These are phyloP conservation scores for Phanerodontia chrysosporium DNA, from an alignment of 768 basidiomycete species.

Conservation along the genomic window DNA sequence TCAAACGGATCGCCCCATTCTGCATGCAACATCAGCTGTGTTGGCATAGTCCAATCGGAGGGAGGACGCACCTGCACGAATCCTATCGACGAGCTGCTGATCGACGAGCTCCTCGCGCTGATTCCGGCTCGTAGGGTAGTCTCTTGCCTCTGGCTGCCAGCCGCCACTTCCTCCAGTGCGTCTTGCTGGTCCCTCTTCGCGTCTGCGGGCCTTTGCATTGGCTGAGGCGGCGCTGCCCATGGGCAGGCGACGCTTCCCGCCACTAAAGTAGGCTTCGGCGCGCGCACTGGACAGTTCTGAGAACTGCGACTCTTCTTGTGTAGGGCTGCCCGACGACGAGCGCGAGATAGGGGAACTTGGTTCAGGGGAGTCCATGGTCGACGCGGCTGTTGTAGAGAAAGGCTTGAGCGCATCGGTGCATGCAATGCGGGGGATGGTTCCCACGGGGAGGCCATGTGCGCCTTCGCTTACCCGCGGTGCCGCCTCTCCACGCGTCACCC, in stretches of 20 bases:
- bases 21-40: constrained; percentile 2
- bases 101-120: constrained; percentile 24
- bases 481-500: constrained; percentile 5
- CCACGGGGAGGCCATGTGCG: constrained; percentile 1
- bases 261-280: neutral
- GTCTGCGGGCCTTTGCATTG: constrained; percentile 19
- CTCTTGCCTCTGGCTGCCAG: neutral
- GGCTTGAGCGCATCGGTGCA: too few relatives aligned
- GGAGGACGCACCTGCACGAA: constrained; percentile 19
- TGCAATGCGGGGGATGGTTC: neutral
- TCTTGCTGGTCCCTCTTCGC: constrained; percentile 12
- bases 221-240: constrained; percentile 5
- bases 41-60: too few relatives aligned
- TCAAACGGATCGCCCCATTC: constrained; percentile 30
- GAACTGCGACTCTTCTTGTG: neutral
- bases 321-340: constrained; percentile 4
- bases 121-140: neutral
- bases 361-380: constrained; percentile 10
- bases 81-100: constrained; percentile 15
- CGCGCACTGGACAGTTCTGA: too few relatives aligned
- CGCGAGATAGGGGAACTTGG: constrained; percentile 9
- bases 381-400: neutral
- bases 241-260: constrained; percentile 10
- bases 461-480: neutral
- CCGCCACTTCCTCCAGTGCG: neutral